Base-by-base conservation (phyloP, 1,284 basidiomycete genomes). In the Mycosarcoma maydis region DNA sequence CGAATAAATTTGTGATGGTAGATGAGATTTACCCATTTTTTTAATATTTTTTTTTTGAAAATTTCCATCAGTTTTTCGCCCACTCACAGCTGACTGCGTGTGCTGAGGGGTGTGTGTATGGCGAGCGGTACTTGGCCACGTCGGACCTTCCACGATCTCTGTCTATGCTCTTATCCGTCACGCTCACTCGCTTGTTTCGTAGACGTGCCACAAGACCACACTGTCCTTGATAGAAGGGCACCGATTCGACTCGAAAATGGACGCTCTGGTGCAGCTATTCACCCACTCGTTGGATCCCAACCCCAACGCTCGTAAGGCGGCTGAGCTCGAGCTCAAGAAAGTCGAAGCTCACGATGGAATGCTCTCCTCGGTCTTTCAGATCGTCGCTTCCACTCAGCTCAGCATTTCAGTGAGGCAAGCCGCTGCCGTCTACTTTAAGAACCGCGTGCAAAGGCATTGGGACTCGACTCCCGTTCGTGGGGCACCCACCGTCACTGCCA, bases 371-470 rank as follows among this genome's bases (percentile, higher is more conserved):
- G 76, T 73, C 42, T 74, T 81, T 34, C 72, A 77, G 40, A 42
- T 81, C 19, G 64, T 80, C 6, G 53, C 72, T 3, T 60, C 72
- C 19, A 19, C 52, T 14, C 68, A 80, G 24, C 52, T 73, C 11
- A 76, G 79, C 27, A 19, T 70, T 13, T 43, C 75, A 3, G 60
- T 77, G 8, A 64, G 80, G 23, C 80, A 80, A 51, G 80, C 80
- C 1, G 71, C 78, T 10, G 62, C 80, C 20, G 75, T 81, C 57
- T 78, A 80, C 64, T 57, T 77, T 24, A 81, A 81, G 66, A 81
- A 81, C 57, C 77, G 80, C 41, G 67, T 80, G 10, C 52, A 72
- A 10, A 45, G 67, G 4, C 60, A 70, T 19, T 81, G 80, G 80
- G 78, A 80, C 40, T 22, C 53, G n/a, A 38, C 50, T 11, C 43